Evolutionary conservation across 352 stramenopile genomes (phyloP).

Genomic region (Lagenidium giganteum): DNA sequence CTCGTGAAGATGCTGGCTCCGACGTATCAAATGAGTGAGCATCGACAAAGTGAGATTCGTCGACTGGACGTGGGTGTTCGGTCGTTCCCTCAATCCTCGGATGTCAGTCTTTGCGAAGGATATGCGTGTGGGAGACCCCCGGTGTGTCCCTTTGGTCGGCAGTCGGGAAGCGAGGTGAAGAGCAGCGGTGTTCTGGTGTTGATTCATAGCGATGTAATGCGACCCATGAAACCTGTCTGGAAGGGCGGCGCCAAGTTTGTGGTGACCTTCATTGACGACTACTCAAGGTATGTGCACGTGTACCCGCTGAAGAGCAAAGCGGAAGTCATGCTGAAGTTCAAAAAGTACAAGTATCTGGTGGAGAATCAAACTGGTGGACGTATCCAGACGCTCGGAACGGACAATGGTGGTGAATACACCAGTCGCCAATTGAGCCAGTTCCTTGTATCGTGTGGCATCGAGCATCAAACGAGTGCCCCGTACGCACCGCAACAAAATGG

Average conservation of each 20-base stretch:
- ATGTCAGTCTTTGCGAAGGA: conserved; percentile 7
- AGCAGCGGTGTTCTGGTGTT: conserved; percentile 4
- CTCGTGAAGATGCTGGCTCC: no score
- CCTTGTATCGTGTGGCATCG: conserved; percentile 5
- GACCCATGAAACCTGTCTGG: conserved; percentile 1
- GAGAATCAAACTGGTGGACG: background rate
- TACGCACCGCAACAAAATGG: conserved; percentile 15
- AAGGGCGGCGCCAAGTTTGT: background rate
- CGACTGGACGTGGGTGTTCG: background rate
- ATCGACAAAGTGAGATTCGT: background rate
- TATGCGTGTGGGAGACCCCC: conserved; percentile 17
- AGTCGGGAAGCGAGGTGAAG: background rate
- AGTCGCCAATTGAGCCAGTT: no score
- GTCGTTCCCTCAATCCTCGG: background rate
- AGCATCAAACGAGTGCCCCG: conserved; percentile 9
- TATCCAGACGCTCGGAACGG: background rate
- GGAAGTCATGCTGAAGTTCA: conserved; percentile 9
- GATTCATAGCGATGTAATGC: conserved; percentile 14
- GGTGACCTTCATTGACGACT: conserved; percentile 13
- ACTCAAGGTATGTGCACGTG: background rate
- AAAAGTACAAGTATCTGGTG: conserved; percentile 7
- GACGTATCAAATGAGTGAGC: no score
- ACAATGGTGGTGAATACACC: conserved; percentile 16
- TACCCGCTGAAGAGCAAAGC: conserved; percentile 9
- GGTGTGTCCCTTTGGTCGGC: background rate